A percentile compares a stretch with the other conserved stretches of the same genome.
Evolutionary conservation across 2,329 filamentous ascomycete species (phyloP).

Genomic region (Sclerotinia trifoliorum): DNA sequence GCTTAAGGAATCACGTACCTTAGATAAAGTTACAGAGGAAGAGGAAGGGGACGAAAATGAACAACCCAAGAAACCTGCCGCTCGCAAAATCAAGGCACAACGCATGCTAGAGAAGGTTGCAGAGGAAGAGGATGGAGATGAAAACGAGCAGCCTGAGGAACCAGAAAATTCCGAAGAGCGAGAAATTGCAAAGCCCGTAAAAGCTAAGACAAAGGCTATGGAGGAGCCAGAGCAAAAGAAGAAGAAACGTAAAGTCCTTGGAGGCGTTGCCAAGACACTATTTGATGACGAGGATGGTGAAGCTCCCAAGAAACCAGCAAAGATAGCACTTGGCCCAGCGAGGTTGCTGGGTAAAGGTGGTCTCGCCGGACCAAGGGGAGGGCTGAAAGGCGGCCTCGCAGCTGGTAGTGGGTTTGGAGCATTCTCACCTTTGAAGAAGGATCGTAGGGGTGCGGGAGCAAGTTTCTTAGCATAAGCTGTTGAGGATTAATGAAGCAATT

Average conservation of each 20-base stretch:
- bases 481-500: background rate
- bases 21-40: slow-evolving; percentile 47
- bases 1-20: slow-evolving; percentile 34
- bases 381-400: slow-evolving; percentile 32
- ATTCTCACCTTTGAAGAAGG: slow-evolving; percentile 73
- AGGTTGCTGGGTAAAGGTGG: slow-evolving; percentile 38
- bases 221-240: slow-evolving; percentile 42
- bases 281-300: slow-evolving; percentile 70
- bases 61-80: slow-evolving; percentile 22
- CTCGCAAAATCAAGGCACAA: slow-evolving; percentile 3
- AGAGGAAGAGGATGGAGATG: slow-evolving; percentile 41
- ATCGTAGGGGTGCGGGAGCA: slow-evolving; percentile 60
- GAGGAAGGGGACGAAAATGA: slow-evolving; percentile 33
- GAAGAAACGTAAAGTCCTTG: slow-evolving; percentile 72
- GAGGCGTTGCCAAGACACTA: slow-evolving; percentile 61
- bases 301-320: slow-evolving; percentile 41
- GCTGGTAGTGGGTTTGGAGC: slow-evolving; percentile 48
- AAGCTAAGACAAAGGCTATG: slow-evolving; percentile 22
- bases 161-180: slow-evolving; percentile 22
- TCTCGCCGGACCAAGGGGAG: slow-evolving; percentile 33
- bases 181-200: slow-evolving; percentile 24
- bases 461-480: slow-evolving; percentile 49
- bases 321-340: slow-evolving; percentile 38
- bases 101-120: slow-evolving; percentile 41
- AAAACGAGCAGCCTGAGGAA: slow-evolving; percentile 41